A percentile compares a stretch with the other conserved stretches of the same genome.
These are phyloP conservation scores for Metschnikowia colocasiae DNA, from an alignment of 805 yeast genomes.

Conservation along the genomic window DNA sequence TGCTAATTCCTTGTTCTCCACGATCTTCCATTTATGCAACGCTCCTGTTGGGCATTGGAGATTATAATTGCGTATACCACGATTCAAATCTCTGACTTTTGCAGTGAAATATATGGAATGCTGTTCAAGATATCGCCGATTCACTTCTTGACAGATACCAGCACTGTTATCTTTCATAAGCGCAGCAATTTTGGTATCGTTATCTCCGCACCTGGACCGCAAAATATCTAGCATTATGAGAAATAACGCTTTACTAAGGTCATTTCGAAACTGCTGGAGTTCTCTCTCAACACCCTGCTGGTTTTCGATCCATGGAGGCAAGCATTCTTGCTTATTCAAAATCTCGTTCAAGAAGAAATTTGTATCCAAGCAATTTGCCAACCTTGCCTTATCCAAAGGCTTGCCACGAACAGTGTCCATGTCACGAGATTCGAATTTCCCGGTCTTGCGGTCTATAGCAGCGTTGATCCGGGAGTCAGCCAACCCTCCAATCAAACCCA, in stretches of 20 bases:
- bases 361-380: slow-evolving; percentile 59
- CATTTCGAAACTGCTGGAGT: slow-evolving; percentile 45
- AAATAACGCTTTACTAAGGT: slow-evolving; percentile 38
- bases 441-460: slow-evolving; percentile 54
- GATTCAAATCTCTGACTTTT: slow-evolving; percentile 14
- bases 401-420: slow-evolving; percentile 54
- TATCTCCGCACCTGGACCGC: background rate
- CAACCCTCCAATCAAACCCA: slow-evolving; percentile 56
- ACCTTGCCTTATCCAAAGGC: slow-evolving; percentile 49
- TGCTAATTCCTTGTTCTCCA: slow-evolving; percentile 25
- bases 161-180: background rate
- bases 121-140: background rate
- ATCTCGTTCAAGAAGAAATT: slow-evolving; percentile 76
- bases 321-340: slow-evolving; percentile 66
- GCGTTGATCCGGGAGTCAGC: slow-evolving; percentile 79
- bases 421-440: slow-evolving; percentile 58
- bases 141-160: background rate
- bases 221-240: background rate
- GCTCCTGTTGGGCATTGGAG: slow-evolving; percentile 36
- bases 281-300: slow-evolving; percentile 55
- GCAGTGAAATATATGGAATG: slow-evolving; percentile 10
- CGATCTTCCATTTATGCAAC: slow-evolving; percentile 38
- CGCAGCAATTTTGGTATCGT: background rate
- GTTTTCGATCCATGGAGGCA: slow-evolving; percentile 89
- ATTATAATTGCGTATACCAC: slow-evolving; percentile 32